Conservation (phyloP, 371 early-diverging fungal genomes). For the Circinella minor region DNA sequence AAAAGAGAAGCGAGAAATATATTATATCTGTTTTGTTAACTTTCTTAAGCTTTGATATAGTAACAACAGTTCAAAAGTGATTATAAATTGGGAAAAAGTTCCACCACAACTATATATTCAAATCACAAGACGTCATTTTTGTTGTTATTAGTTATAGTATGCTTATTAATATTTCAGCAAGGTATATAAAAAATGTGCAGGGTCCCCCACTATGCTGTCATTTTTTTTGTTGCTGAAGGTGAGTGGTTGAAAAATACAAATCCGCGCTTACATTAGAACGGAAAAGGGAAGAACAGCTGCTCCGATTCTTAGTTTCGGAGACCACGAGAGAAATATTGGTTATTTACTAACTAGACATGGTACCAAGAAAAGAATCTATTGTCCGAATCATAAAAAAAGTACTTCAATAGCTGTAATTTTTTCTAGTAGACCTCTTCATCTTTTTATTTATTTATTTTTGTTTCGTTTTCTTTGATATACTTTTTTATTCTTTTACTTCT, state of each 20-base stretch:
- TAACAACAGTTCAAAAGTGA: too few species aligned
- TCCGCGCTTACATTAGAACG: neutral
- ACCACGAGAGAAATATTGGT: neutral
- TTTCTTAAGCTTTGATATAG: too few species aligned
- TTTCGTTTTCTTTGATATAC: slow-evolving; percentile 4
- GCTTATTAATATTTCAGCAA: too few species aligned
- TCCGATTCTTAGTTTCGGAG: slow-evolving; percentile 6
- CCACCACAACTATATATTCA: too few species aligned
- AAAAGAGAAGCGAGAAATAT: too few species aligned
- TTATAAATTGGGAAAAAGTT: too few species aligned
- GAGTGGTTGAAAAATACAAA: neutral
- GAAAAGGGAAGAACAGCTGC: neutral
- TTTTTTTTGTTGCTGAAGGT: neutral
- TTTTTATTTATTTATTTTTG: neutral
- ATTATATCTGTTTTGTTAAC: too few species aligned
- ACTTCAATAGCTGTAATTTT: neutral
- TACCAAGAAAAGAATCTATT: neutral
- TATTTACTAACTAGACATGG: neutral
- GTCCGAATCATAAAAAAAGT: neutral
- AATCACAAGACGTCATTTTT: too few species aligned
- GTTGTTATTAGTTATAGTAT: neutral
- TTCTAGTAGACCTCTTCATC: neutral
- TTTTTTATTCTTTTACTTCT: slow-evolving; percentile 6
- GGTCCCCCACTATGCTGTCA: neutral
- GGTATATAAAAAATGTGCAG: neutral